Conservation (phyloP, 2,329 filamentous ascomycete species). For the Colletotrichum sp. region DNA sequence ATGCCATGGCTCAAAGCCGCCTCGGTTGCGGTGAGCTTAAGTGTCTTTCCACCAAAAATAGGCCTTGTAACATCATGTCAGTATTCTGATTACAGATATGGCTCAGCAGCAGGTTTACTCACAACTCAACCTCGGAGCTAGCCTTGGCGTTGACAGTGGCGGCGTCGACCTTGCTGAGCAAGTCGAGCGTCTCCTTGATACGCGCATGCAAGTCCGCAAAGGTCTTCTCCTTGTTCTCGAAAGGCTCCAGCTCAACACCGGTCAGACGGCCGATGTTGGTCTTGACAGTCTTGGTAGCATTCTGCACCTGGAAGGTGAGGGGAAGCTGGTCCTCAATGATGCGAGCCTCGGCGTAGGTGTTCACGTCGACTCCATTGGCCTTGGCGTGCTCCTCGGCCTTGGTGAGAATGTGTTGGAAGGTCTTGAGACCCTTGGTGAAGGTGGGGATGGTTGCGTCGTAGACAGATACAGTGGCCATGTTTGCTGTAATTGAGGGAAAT, state of each 20-base stretch:
- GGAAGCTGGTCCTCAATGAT: constrained; percentile 39
- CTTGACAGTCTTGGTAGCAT: constrained; percentile 32
- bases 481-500: neutral
- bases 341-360: constrained; percentile 26
- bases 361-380: constrained; percentile 25
- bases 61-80: neutral
- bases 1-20: constrained; percentile 52
- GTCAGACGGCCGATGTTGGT: constrained; percentile 30
- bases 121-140: constrained; percentile 27
- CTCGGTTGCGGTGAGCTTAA: constrained; percentile 25
- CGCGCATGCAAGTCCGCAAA: constrained; percentile 31
- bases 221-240: constrained; percentile 34
- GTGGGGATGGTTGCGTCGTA: constrained; percentile 32
- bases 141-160: constrained; percentile 29
- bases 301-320: constrained; percentile 38
- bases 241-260: constrained; percentile 24
- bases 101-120: neutral
- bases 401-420: constrained; percentile 31
- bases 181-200: constrained; percentile 32
- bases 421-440: constrained; percentile 27
- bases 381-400: constrained; percentile 33
- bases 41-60: constrained; percentile 2
- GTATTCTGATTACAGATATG: neutral
- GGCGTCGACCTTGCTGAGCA: constrained; percentile 30
- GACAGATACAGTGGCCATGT: constrained; percentile 31